phyloP scores from a whole-genome alignment of 441 rosid genomes.

The Cnidoscolus chayamansa region DNA sequence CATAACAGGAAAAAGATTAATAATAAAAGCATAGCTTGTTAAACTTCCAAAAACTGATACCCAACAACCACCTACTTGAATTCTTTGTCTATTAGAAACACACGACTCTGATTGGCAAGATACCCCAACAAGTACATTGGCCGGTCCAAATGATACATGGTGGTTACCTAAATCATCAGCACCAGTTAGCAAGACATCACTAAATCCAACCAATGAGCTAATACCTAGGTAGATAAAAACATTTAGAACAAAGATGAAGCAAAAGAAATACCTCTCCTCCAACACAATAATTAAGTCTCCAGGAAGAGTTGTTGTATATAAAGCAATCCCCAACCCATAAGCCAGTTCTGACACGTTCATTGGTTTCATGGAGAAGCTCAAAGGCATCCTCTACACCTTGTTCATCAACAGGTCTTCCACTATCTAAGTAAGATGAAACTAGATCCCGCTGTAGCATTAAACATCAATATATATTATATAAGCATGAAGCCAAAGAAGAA shows the following conservation, averaged over 20 bases:
- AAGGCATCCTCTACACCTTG: conserved; percentile 98
- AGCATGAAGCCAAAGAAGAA: conserved; percentile 7
- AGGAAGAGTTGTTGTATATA: conserved; percentile 88
- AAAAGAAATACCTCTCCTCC: conserved; percentile 84
- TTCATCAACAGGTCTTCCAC: conserved; percentile 84
- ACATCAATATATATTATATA: conserved; percentile 24
- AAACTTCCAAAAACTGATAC: conserved; percentile 15
- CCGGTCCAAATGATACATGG: conserved; percentile 97
- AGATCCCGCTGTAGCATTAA: conserved; percentile 66
- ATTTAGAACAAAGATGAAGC: conserved; percentile 18
- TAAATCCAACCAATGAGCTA: conserved; percentile 11
- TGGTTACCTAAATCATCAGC: conserved; percentile 62
- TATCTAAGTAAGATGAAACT: conserved; percentile 77
- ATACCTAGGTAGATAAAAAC: conserved; percentile 4
- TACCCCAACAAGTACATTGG: conserved; percentile 98
- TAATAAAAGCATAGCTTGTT: conserved; percentile 9
- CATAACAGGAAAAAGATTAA: conserved; percentile 20
- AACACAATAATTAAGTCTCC: conserved; percentile 99
- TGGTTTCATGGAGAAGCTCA: conserved; percentile 96
- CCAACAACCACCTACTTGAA: conserved; percentile 67
- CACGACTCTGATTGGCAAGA: conserved; percentile 96
- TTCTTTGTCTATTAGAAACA: conserved; percentile 93
- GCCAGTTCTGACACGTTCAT: conserved; percentile 96
- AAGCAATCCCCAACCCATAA: conserved; percentile 99
- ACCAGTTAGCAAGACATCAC: conserved; percentile 13